phyloP scores from a whole-genome alignment of 805 yeast species.

The Candida morakotiae region DNA sequence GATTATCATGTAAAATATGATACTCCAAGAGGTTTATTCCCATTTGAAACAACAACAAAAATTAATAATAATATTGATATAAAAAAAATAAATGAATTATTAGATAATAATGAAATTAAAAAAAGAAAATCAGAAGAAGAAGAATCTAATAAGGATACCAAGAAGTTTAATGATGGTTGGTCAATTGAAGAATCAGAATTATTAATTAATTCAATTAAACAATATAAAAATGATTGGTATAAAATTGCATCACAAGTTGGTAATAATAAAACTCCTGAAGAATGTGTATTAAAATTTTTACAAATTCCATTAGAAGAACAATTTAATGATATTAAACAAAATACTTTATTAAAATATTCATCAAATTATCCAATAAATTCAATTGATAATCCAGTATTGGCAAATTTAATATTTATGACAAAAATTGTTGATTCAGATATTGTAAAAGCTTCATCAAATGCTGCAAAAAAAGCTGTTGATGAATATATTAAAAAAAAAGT shows the following conservation, averaged over 20 bases:
- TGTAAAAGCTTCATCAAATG: conserved; percentile 73
- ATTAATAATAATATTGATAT: conserved; percentile 50
- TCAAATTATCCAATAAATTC: conserved; percentile 82
- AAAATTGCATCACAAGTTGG: conserved; percentile 64
- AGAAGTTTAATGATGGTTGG: conserved; percentile 52
- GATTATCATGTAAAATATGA: conserved; percentile 76
- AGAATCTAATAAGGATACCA: conserved; percentile 6
- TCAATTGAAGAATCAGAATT: conserved; percentile 54
- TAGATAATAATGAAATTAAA: conserved; percentile 10
- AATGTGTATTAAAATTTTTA: conserved; percentile 76
- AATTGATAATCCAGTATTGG: conserved; percentile 88
- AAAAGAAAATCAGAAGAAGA: conserved; percentile 6
- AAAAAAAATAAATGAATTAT: conserved; percentile 27
- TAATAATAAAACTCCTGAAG: conserved; percentile 63
- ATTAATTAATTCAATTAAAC: conserved; percentile 59
- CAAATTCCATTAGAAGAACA: conserved; percentile 79
- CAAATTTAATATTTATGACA: conserved; percentile 85
- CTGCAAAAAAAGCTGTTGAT: conserved; percentile 53
- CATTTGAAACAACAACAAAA: conserved; percentile 80
- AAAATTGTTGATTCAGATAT: conserved; percentile 82
- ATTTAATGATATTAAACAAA: conserved; percentile 47
- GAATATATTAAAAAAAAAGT: conserved; percentile 38
- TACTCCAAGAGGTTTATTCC: conserved; percentile 89
- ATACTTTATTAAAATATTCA: conserved; percentile 73
- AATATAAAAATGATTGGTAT: conserved; percentile 74